phyloP scores from a whole-genome alignment of 208 protist species.

The Leishmania martiniquensis region DNA sequence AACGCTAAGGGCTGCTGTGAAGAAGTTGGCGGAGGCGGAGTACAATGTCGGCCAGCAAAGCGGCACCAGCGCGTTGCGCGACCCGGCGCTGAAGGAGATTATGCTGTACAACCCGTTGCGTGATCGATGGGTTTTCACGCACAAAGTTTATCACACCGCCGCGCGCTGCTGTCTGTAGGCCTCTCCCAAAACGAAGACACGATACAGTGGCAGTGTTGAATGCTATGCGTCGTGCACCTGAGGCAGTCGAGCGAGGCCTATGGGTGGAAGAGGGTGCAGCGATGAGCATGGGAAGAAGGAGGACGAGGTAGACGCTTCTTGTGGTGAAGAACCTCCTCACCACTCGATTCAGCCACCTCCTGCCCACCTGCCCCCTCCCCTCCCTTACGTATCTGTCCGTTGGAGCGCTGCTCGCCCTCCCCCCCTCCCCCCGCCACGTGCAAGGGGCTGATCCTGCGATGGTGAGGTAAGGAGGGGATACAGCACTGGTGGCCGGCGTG shows the following conservation, averaged over 20 bases:
- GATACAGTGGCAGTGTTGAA: background rate
- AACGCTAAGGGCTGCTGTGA: constrained; percentile 42
- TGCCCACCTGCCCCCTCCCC: too few relatives aligned
- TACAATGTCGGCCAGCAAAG: constrained; percentile 58
- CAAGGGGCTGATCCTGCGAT: background rate
- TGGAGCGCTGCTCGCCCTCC: background rate
- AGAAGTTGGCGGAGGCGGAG: constrained; percentile 57
- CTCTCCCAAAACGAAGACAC: background rate
- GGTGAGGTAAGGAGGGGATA: background rate
- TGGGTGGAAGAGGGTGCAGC: background rate
- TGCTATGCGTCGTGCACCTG: background rate
- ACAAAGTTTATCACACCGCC: constrained; percentile 76
- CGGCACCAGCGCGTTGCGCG: constrained; percentile 45
- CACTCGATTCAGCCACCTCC: background rate
- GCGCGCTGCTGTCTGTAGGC: constrained; percentile 45
- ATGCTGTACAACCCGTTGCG: constrained; percentile 81
- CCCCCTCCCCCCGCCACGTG: background rate
- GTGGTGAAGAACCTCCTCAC: too few relatives aligned
- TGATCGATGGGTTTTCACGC: constrained; percentile 73
- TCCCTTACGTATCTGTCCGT: background rate
- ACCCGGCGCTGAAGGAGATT: constrained; percentile 60
- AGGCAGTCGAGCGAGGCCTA: background rate
- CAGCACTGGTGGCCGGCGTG: background rate
- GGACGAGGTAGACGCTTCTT: background rate
- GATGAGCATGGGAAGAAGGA: background rate